A percentile compares a stretch with the other conserved stretches of the same genome.
Conservation (phyloP, 2,329 filamentous ascomycete species). For the Aspergillus sp. region DNA sequence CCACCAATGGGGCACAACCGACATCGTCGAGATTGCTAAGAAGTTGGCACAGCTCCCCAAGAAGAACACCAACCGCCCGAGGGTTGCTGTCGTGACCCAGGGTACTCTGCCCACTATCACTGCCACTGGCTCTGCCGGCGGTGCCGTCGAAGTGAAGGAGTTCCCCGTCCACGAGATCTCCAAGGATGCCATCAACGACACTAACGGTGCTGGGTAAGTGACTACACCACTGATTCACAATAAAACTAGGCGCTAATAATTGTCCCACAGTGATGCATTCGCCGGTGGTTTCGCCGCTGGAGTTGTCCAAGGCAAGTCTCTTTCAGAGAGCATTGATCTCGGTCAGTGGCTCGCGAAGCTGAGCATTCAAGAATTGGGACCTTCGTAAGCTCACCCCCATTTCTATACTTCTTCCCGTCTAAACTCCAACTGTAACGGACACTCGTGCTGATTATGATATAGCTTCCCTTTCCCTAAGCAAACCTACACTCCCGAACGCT, state of each 20-base stretch:
- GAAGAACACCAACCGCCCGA: conserved; percentile 80
- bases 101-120: conserved; percentile 89
- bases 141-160: conserved; percentile 65
- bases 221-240: neutral
- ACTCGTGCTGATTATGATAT: conserved; percentile 16
- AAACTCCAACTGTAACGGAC: conserved; percentile 6
- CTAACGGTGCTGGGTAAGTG: conserved; percentile 78
- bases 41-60: conserved; percentile 85
- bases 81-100: conserved; percentile 90
- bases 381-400: conserved; percentile 70
- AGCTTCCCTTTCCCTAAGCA: conserved; percentile 84
- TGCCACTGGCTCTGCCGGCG: conserved; percentile 68
- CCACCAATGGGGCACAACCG: conserved; percentile 71
- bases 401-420: neutral
- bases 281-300: conserved; percentile 92
- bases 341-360: conserved; percentile 95
- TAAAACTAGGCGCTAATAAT: conserved; percentile 13
- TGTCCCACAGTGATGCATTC: conserved; percentile 73
- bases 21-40: conserved; percentile 82
- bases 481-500: conserved; percentile 57
- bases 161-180: conserved; percentile 80
- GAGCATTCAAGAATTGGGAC: conserved; percentile 92
- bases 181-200: conserved; percentile 82
- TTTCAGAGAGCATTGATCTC: conserved; percentile 80
- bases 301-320: conserved; percentile 76